Evolutionary conservation across 495 filamentous ascomycete genomes (phyloP).

Genomic region (Delitschia confertaspora): DNA sequence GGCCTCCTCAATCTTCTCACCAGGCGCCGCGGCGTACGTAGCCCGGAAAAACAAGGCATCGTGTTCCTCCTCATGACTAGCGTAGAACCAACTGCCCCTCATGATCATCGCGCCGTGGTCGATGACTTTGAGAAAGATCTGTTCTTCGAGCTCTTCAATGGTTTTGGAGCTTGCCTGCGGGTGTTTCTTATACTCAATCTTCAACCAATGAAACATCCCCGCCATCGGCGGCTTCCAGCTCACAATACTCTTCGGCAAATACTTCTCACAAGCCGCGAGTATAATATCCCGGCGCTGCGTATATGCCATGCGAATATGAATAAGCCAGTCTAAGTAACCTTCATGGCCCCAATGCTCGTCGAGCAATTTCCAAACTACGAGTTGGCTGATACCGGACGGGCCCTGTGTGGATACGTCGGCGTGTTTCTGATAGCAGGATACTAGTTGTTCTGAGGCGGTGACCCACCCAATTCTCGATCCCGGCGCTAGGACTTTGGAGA

Average conservation of each 20-base stretch:
- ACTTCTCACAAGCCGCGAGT: constrained; percentile 72
- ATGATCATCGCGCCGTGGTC: constrained; percentile 64
- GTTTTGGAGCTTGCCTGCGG: constrained; percentile 50
- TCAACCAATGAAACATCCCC: constrained; percentile 97
- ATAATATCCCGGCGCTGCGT: constrained; percentile 67
- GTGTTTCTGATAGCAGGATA: constrained; percentile 68
- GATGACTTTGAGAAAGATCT: constrained; percentile 68
- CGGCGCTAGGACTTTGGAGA: constrained; percentile 59
- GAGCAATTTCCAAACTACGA: constrained; percentile 76
- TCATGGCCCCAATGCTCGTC: constrained; percentile 91
- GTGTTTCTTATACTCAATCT: constrained; percentile 66
- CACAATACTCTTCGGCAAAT: constrained; percentile 66
- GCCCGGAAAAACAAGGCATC: constrained; percentile 75
- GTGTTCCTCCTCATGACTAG: constrained; percentile 42
- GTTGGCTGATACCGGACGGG: constrained; percentile 72
- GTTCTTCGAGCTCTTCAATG: constrained; percentile 67
- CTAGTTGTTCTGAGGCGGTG: constrained; percentile 68
- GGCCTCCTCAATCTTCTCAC: constrained; percentile 66
- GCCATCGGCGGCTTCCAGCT: constrained; percentile 76
- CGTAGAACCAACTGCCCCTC: constrained; percentile 82
- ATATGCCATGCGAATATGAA: constrained; percentile 74
- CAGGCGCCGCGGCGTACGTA: constrained; percentile 75
- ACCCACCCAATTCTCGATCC: constrained; percentile 57
- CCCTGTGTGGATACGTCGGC: constrained; percentile 74
- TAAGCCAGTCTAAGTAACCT: constrained; percentile 88